Evolutionary conservation across 2,329 filamentous ascomycete species (phyloP).

Genomic region (Lithohypha guttulata): DNA sequence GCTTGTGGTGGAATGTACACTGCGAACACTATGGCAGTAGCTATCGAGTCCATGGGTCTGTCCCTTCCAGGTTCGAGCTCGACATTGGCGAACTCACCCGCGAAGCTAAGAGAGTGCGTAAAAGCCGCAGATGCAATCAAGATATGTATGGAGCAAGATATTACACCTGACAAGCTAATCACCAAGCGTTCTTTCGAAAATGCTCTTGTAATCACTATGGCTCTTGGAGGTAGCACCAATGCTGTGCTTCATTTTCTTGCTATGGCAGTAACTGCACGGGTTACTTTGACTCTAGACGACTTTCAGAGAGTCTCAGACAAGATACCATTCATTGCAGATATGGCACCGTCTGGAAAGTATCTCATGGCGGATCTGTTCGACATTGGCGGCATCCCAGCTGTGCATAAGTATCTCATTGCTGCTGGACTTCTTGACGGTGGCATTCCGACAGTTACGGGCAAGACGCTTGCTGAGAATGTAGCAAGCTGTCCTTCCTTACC

Average conservation of each 20-base stretch:
- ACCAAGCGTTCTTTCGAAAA: conserved; percentile 78
- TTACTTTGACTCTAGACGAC: conserved; percentile 68
- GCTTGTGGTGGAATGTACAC: conserved; percentile 87
- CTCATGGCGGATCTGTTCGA: conserved; percentile 82
- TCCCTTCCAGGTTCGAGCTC: conserved; percentile 74
- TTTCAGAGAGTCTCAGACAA: conserved; percentile 71
- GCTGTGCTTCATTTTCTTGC: conserved; percentile 80
- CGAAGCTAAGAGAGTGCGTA: conserved; percentile 78
- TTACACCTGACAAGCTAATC: conserved; percentile 68
- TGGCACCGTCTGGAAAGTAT: conserved; percentile 73
- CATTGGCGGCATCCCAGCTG: conserved; percentile 72
- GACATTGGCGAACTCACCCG: conserved; percentile 66
- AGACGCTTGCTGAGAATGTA: conserved; percentile 73
- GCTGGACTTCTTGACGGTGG: conserved; percentile 63
- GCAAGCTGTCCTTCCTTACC: conserved; percentile 64
- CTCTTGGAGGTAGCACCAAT: conserved; percentile 82
- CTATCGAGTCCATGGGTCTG: conserved; percentile 80
- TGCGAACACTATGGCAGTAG: conserved; percentile 86
- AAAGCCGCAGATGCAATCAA: conserved; percentile 69
- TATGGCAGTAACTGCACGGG: conserved; percentile 76
- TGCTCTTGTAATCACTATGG: conserved; percentile 81
- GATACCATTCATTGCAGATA: conserved; percentile 75
- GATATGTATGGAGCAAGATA: conserved; percentile 69
- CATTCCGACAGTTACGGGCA: conserved; percentile 73
- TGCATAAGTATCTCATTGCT: conserved; percentile 75